Base-by-base conservation (phyloP, 1,284 basidiomycete genomes). In the Irpex lacteus region DNA sequence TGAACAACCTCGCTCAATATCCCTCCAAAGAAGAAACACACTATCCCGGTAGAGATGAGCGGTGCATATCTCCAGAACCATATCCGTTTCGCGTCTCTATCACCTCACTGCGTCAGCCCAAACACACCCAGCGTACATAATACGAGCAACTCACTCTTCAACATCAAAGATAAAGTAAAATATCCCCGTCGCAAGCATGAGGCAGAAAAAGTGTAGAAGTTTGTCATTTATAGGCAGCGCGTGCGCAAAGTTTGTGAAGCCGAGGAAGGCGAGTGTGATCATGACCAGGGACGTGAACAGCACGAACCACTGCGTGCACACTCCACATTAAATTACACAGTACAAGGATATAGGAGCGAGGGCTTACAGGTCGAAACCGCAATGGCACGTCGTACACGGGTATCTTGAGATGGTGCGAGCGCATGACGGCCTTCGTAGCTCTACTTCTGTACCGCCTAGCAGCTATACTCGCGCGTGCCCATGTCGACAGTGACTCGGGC, bases 121-220 rank as follows among this genome's bases (percentile, higher is more conserved):
- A 57, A 36, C 50, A n/a, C 38, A 69, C 40, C n/a, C n/a, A 36
- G 36, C 19, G 26, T 21, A 21, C 5, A 3, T 52, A 50, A 59
- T 9, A 59, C 32, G 32, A 63, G 26, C 11, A 19, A 77, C 89
- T 71, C 70, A 92, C 87, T 96, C 92, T 67, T 96, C 93, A 9
- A 95, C 88, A 69, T 94, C 92, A 65, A 92, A 87, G 58, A 95
- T 93, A 71, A 92, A 91, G 75, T 94, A 96, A 76, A 95, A 95
- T 5, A 94, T 83, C 4, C 78, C 86, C 0, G 94, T 95, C 0
- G 94, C 92, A 36, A 91, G 66, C 65, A 81, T 81, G 69, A 97
- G 90, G 74, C 92, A 94, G 21, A 93, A 71, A 73, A 96, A 95
- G 72, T 94, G 95, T 34, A 95, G 77, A 11, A 95, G 71, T 77